Percentiles rank a stretch among this genome's conserved stretches.
phyloP scores from a whole-genome alignment of 345 rosid genomes.

The Arabidopsis arenosa region DNA sequence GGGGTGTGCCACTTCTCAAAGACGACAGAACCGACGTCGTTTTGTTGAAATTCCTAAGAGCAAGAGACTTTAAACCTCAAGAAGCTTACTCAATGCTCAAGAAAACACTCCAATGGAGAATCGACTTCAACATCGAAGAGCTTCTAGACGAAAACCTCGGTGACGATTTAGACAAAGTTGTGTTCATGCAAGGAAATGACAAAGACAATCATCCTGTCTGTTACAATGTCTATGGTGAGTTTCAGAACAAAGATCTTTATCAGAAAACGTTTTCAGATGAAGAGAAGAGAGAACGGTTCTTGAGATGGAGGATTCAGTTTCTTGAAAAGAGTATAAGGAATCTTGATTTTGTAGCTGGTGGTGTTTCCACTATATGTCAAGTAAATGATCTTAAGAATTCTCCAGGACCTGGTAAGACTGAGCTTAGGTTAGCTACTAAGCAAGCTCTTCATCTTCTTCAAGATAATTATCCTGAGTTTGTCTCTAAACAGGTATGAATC shows the following conservation, averaged over 20 bases:
- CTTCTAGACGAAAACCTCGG: conserved; percentile 45
- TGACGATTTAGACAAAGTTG: conserved; percentile 44
- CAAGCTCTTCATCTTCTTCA: conserved; percentile 51
- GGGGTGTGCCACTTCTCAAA: conserved; percentile 79
- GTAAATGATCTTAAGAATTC: conserved; percentile 48
- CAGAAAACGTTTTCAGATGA: conserved; percentile 45
- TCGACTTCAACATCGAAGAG: conserved; percentile 59
- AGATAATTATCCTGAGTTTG: conserved; percentile 51
- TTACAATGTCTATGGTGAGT: conserved; percentile 51
- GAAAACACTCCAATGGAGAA: conserved; percentile 79
- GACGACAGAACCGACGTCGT: conserved; percentile 80
- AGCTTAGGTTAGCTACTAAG: conserved; percentile 49
- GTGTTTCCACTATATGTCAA: conserved; percentile 48
- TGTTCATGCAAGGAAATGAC: conserved; percentile 49
- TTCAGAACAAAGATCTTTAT: conserved; percentile 47
- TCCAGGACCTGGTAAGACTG: conserved; percentile 49
- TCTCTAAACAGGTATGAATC: conserved; percentile 47
- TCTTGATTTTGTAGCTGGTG: conserved; percentile 40
- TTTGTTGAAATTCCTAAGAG: conserved; percentile 75
- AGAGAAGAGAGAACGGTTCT: conserved; percentile 48
- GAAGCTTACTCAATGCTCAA: conserved; percentile 79
- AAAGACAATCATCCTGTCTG: conserved; percentile 45
- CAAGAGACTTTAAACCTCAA: conserved; percentile 77
- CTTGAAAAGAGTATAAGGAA: conserved; percentile 50
- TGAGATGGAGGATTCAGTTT: conserved; percentile 53